Base-by-base conservation (phyloP, 2,329 filamentous ascomycete species). In the Ceratocystis albifundus region DNA sequence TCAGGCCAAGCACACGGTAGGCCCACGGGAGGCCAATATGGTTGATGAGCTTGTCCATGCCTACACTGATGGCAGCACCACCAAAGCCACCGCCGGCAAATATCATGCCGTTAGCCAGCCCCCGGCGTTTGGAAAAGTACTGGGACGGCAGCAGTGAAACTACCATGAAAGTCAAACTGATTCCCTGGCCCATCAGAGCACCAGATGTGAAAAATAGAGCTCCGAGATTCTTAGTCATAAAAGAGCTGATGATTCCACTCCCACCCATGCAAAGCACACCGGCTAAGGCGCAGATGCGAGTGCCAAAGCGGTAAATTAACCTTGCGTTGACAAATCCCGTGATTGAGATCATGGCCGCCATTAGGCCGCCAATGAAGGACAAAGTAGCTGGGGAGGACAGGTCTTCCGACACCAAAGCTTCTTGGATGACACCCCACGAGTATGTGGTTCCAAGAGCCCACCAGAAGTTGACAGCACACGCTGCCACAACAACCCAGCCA, bases 391-490 rank as follows among this genome's bases (percentile, higher is more conserved):
- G 76, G 0, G 77, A 76, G 0, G 77, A 77, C 0, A 84, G 73
- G 0, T 76, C 75, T 8, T 78, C 73, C 44, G 79, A 73, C 2
- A 84, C 78, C 0, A 87, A 76, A 0, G 79, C 82, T 3, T 77
- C 77, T 72, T 87, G 84, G 61, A 86, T 74, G 0, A 87, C 78
- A 28, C 84, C 84, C 83, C 84, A 87, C 69, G 77, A 78, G 70
- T 84, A 84, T 6, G 77, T 77, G 0, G 78, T 81, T 63, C 83
- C 83, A 62, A 81, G 78, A 64, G 80, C 77, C 82, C 80, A 84
- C 75, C 82, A 86, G 1, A 79, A 77, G 10, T 84, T 70, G 0
- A 82, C 71, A 1, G 79, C 77, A 69, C 80, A 82, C 41, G 75
- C 76, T 2, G 73, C 73, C 28, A 86, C 79, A 6, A 85, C 75